Percentiles rank a stretch among this genome's conserved stretches.
phyloP scores from a whole-genome alignment of 106 monocot genomes.

The Dendrobium huoshanense region DNA sequence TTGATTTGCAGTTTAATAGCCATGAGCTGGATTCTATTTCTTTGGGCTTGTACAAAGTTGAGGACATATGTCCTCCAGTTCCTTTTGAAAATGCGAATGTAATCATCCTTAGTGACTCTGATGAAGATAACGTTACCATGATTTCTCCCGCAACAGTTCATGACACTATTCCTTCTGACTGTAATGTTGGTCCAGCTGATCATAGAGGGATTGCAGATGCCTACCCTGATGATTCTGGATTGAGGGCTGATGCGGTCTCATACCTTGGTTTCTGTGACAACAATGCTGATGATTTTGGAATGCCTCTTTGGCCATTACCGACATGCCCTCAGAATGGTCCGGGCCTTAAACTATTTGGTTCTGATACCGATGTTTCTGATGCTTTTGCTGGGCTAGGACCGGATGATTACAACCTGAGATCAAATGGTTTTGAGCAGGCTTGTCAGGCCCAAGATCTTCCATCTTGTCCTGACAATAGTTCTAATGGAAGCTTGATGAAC shows the following conservation, averaged over 20 bases:
- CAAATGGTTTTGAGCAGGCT: slow-evolving; percentile 19
- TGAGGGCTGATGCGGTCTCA: slow-evolving; percentile 18
- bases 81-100: slow-evolving; percentile 32
- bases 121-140: slow-evolving; percentile 49
- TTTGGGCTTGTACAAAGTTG: slow-evolving; percentile 12
- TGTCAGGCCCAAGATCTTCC: slow-evolving; percentile 19
- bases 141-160: slow-evolving; percentile 20
- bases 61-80: slow-evolving; percentile 11
- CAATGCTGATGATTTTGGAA: slow-evolving; percentile 43
- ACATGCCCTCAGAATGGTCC: slow-evolving; percentile 29
- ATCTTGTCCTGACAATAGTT: slow-evolving; percentile 22
- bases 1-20: slow-evolving; percentile 28
- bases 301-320: slow-evolving; percentile 45
- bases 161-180: slow-evolving; percentile 14
- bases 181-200: slow-evolving; percentile 16
- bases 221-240: slow-evolving; percentile 32
- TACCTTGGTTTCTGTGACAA: slow-evolving; percentile 35
- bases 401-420: slow-evolving; percentile 9
- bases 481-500: slow-evolving; percentile 53
- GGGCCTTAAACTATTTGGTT: slow-evolving; percentile 52
- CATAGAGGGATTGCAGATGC: slow-evolving; percentile 33
- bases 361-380: slow-evolving; percentile 35
- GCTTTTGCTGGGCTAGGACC: slow-evolving; percentile 22
- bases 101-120: slow-evolving; percentile 85
- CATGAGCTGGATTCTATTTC: slow-evolving; percentile 42